A percentile compares a stretch with the other conserved stretches of the same genome.
These are phyloP conservation scores for Hypoxylon crocopeplum DNA, from an alignment of 495 filamentous ascomycete genomes.

Conservation along the genomic window DNA sequence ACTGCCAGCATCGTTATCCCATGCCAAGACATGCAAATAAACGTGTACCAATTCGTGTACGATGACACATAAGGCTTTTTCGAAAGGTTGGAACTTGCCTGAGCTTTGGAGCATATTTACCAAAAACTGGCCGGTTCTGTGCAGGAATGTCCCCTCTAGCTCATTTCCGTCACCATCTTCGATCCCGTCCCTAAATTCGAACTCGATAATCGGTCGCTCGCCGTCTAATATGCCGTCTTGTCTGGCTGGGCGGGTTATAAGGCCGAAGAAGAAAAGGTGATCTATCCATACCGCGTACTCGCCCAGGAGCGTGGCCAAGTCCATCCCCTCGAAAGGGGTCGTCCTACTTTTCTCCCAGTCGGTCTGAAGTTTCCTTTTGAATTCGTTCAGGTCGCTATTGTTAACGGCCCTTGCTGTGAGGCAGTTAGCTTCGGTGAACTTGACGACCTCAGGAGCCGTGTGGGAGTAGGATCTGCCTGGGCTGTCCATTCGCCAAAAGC, in stretches of 20 bases:
- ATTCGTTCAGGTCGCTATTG: neutral
- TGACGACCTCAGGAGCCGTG: neutral
- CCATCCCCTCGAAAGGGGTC: neutral
- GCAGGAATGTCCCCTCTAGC: neutral
- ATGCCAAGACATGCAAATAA: neutral
- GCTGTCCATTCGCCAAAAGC: neutral
- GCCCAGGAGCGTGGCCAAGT: neutral
- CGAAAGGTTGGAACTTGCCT: neutral
- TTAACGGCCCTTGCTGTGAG: neutral
- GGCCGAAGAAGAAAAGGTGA: neutral
- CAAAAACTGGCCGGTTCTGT: neutral
- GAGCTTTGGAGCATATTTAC: too few species aligned
- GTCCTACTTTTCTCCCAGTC: neutral
- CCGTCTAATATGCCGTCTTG: neutral
- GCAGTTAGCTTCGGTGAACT: neutral
- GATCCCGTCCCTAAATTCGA: neutral
- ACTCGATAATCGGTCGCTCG: neutral
- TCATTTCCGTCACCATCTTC: neutral
- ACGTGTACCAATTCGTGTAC: neutral
- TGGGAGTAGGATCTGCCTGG: neutral
- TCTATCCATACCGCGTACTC: neutral
- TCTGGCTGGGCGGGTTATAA: neutral
- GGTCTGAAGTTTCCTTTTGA: neutral
- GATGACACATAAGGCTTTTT: neutral
- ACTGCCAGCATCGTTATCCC: neutral